These are phyloP conservation scores for Phaeoacremonium minimum DNA, from an alignment of 2,329 filamentous ascomycete genomes.

Conservation along the genomic window DNA sequence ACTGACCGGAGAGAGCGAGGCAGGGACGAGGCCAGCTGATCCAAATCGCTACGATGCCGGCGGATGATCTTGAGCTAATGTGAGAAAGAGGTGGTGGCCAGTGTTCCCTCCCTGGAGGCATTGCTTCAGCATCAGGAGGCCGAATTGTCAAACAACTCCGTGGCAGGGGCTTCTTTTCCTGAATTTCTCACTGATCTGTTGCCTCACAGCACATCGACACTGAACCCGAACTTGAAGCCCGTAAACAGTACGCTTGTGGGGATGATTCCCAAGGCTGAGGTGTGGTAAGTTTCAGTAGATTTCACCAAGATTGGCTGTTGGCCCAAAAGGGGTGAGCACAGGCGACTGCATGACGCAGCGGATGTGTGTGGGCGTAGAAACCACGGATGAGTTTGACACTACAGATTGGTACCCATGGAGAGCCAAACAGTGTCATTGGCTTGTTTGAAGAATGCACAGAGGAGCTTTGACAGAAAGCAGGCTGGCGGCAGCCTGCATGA, in stretches of 20 bases:
- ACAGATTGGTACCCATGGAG: slow-evolving; percentile 31
- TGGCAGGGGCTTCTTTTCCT: slow-evolving; percentile 6
- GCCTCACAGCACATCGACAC: not conserved
- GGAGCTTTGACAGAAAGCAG: slow-evolving; percentile 33
- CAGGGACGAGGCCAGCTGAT: slow-evolving; percentile 6
- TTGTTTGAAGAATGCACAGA: slow-evolving; percentile 30
- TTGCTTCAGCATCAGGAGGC: slow-evolving; percentile 10
- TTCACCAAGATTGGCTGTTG: slow-evolving; percentile 25
- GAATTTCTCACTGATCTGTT: not conserved
- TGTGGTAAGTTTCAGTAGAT: slow-evolving; percentile 33
- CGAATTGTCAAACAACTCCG: slow-evolving; percentile 16
- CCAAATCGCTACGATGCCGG: slow-evolving; percentile 8
- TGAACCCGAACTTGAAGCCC: slow-evolving; percentile 1
- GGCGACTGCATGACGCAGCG: slow-evolving; percentile 33
- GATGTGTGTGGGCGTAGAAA: slow-evolving; percentile 25
- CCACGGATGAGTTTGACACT: slow-evolving; percentile 34
- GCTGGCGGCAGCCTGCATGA: slow-evolving; percentile 42
- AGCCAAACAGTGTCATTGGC: slow-evolving; percentile 34
- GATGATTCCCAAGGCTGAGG: slow-evolving; percentile 22
- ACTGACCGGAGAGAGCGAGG: slow-evolving; percentile 23
- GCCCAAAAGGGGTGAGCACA: slow-evolving; percentile 33
- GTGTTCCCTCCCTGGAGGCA: slow-evolving; percentile 13
- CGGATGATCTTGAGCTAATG: slow-evolving; percentile 6
- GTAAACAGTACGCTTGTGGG: slow-evolving; percentile 3
- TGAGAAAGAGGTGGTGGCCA: slow-evolving; percentile 6